phyloP scores from a whole-genome alignment of 2,329 filamentous ascomycete species.

The Fusarium sp. region DNA sequence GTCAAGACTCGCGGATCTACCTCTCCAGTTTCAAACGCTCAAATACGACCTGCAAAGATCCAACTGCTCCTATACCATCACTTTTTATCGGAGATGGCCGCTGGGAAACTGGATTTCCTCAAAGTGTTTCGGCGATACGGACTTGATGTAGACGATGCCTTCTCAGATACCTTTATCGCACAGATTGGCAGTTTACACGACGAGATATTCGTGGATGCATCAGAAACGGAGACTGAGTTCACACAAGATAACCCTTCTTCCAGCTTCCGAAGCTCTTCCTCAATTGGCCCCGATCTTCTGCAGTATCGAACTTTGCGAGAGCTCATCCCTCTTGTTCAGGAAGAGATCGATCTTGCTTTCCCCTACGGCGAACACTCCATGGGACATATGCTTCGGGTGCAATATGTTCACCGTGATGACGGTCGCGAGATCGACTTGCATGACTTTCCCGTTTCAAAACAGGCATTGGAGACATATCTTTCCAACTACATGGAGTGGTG shows the following conservation, averaged over 20 bases:
- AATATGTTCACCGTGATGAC: conserved; percentile 64
- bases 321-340: conserved; percentile 58
- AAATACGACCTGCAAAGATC: conserved; percentile 81
- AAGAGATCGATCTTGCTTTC: conserved; percentile 64
- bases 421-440: conserved; percentile 65
- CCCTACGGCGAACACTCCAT: conserved; percentile 60
- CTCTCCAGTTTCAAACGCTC: conserved; percentile 71
- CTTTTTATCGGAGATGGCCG: conserved; percentile 80
- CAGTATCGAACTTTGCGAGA: conserved; percentile 62
- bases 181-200: conserved; percentile 78
- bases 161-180: conserved; percentile 83
- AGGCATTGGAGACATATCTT: conserved; percentile 73
- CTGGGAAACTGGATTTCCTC: conserved; percentile 75
- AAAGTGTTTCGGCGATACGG: conserved; percentile 77
- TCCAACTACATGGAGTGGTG: conserved; percentile 84
- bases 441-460: conserved; percentile 74
- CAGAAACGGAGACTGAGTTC: conserved; percentile 48
- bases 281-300: conserved; percentile 51
- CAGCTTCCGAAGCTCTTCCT: conserved; percentile 32
- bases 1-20: conserved; percentile 83
- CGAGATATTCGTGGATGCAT: conserved; percentile 67
- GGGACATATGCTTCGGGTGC: conserved; percentile 63
- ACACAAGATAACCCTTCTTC: conserved; percentile 22
- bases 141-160: conserved; percentile 71
- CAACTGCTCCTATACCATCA: conserved; percentile 92